phyloP scores from a whole-genome alignment of 352 stramenopile genomes.

The Elongisporangium anandrum region DNA sequence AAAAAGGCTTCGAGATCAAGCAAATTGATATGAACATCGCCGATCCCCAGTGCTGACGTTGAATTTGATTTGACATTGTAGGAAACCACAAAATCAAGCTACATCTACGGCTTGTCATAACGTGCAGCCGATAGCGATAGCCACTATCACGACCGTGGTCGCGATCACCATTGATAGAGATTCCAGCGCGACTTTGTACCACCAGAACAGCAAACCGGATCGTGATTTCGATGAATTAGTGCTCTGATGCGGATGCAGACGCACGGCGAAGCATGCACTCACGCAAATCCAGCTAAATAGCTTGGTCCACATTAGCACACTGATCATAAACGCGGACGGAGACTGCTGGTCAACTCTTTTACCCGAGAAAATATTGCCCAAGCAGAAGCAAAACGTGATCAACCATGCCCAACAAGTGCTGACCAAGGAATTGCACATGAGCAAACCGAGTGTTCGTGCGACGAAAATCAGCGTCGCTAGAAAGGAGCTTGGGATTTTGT shows the following conservation, averaged over 20 bases:
- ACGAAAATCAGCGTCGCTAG: background rate
- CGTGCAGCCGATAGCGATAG: background rate
- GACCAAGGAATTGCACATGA: slow-evolving; percentile 2
- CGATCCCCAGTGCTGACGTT: background rate
- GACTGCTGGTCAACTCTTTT: background rate
- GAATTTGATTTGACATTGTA: too few relatives aligned
- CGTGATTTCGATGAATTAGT: background rate
- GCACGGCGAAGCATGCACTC: slow-evolving; percentile 1
- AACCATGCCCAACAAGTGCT: background rate
- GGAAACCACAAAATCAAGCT: too few relatives aligned
- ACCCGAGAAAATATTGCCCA: slow-evolving; percentile 3
- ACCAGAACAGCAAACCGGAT: slow-evolving; percentile 3
- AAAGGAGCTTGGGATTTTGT: background rate
- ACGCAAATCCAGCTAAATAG: slow-evolving; percentile 4
- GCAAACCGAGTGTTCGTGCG: background rate
- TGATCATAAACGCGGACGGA: background rate
- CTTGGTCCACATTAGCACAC: slow-evolving; percentile 5
- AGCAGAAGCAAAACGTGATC: slow-evolving; percentile 1
- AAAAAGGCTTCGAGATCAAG: background rate
- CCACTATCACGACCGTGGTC: too few relatives aligned
- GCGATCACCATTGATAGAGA: background rate
- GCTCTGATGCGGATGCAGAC: background rate
- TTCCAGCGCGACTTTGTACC: slow-evolving; percentile 1
- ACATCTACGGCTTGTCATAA: too few relatives aligned
- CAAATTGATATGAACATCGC: background rate